Conservation (phyloP, 805 yeast species). For the Cyberlindnera americana region DNA sequence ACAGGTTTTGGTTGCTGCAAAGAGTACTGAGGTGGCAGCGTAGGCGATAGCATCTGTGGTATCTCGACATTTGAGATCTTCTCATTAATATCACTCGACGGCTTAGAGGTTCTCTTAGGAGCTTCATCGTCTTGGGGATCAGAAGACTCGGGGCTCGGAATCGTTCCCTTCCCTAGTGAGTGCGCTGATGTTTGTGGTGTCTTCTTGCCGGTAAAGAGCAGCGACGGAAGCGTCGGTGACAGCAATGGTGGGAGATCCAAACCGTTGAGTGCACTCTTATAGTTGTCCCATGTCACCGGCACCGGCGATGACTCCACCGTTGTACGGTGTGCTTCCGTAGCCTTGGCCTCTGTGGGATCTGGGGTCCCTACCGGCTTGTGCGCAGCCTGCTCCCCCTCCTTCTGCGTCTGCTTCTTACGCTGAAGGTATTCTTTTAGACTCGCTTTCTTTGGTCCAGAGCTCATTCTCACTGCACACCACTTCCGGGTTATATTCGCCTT, state of each 20-base stretch:
- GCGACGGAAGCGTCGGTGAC: conserved; percentile 7
- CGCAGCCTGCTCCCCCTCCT: background rate
- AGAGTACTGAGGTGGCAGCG: conserved; percentile 16
- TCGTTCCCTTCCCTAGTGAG: conserved; percentile 1
- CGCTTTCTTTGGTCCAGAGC: background rate
- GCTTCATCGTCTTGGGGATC: background rate
- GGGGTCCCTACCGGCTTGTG: too few species aligned
- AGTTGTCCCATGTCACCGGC: background rate
- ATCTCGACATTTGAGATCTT: conserved; percentile 1
- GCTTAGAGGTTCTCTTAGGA: background rate
- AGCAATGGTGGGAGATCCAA: conserved; percentile 3
- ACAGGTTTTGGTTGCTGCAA: conserved; percentile 7
- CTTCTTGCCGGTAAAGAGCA: background rate
- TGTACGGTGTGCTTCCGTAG: background rate
- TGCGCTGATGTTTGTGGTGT: background rate
- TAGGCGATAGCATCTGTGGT: conserved; percentile 23
- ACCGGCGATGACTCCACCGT: background rate
- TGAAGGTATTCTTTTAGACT: conserved; percentile 1
- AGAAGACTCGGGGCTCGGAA: conserved; percentile 3
- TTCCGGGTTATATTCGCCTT: too few species aligned
- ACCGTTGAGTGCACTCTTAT: conserved; percentile 1
- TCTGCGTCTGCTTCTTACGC: conserved; percentile 4
- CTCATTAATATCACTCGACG: background rate
- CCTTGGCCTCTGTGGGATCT: background rate
- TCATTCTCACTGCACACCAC: background rate